A percentile compares a stretch with the other conserved stretches of the same genome.
These are phyloP conservation scores for Hyphodiscus hymeniophilus DNA, from an alignment of 495 filamentous ascomycete species.

Conservation along the genomic window DNA sequence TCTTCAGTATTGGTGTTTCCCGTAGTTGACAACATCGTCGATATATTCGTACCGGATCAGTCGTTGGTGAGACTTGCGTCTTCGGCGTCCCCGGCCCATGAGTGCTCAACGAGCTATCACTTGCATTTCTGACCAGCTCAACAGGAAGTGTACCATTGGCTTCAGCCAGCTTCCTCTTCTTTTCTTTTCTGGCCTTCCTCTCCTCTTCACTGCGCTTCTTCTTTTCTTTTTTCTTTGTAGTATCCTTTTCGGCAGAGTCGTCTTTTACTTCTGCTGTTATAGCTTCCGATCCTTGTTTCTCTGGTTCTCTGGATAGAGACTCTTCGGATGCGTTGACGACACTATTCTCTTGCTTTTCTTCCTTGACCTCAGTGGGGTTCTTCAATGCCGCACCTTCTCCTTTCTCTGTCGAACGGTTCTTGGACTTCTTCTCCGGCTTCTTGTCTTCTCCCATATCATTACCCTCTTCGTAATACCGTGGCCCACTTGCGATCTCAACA, in stretches of 20 bases:
- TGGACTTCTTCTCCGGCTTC: conserved; percentile 46
- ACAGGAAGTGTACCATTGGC: conserved; percentile 75
- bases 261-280: conserved; percentile 27
- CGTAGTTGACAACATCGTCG: conserved; percentile 87
- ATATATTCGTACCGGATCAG: conserved; percentile 88
- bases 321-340: conserved; percentile 38
- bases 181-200: conserved; percentile 77
- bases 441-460: conserved; percentile 21
- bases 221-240: conserved; percentile 73
- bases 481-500: conserved; percentile 78
- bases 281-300: conserved; percentile 22
- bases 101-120: conserved; percentile 33
- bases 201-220: conserved; percentile 88
- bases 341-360: conserved; percentile 48
- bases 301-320: conserved; percentile 24
- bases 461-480: conserved; percentile 42
- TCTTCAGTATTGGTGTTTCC: conserved; percentile 83
- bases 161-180: conserved; percentile 67
- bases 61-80: conserved; percentile 67
- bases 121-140: conserved; percentile 58
- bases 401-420: conserved; percentile 59
- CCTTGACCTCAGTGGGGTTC: conserved; percentile 42
- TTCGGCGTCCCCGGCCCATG: conserved; percentile 31
- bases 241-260: conserved; percentile 38
- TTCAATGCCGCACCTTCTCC: conserved; percentile 64